Conservation (phyloP, 768 basidiomycete genomes). For the Suillus subaureus region DNA sequence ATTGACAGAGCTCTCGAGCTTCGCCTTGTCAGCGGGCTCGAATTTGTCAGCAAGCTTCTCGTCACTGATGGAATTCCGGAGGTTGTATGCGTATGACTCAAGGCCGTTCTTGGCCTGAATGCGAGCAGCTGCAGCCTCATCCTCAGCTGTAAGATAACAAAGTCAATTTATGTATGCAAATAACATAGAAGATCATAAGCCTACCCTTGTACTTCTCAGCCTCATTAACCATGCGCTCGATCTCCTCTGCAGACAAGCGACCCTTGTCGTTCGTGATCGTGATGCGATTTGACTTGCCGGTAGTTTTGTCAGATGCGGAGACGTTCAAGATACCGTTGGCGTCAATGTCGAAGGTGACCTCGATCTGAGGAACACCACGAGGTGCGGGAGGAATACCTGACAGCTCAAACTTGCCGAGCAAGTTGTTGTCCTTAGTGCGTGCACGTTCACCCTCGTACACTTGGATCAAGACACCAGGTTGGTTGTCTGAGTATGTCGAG, state of each 20-base stretch:
- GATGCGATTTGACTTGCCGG: slow-evolving; percentile 92
- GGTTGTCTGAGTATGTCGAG: slow-evolving; percentile 98
- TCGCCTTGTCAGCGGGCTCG: slow-evolving; percentile 81
- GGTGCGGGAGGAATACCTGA: slow-evolving; percentile 96
- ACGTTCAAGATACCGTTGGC: slow-evolving; percentile 97
- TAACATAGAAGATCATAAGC: slow-evolving; percentile 20
- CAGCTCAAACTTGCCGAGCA: slow-evolving; percentile 98
- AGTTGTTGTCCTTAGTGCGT: slow-evolving; percentile 97
- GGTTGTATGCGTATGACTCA: slow-evolving; percentile 95
- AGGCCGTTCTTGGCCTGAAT: slow-evolving; percentile 89
- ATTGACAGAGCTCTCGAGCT: slow-evolving; percentile 79
- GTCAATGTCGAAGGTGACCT: slow-evolving; percentile 98
- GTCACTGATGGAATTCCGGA: slow-evolving; percentile 85
- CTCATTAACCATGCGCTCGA: slow-evolving; percentile 95
- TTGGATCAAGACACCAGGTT: slow-evolving; percentile 97
- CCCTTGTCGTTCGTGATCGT: slow-evolving; percentile 98
- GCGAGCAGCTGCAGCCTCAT: slow-evolving; percentile 82
- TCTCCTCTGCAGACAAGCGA: slow-evolving; percentile 95
- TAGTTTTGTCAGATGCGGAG: slow-evolving; percentile 93
- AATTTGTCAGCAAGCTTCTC: slow-evolving; percentile 89
- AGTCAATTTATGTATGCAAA: slow-evolving; percentile 12
- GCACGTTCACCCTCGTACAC: slow-evolving; percentile 99
- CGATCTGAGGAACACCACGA: slow-evolving; percentile 96
- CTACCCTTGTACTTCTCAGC: slow-evolving; percentile 90
- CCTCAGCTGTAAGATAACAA: slow-evolving; percentile 57